Conservation (phyloP, 805 yeast genomes). For the Candida sakaeoensis region DNA sequence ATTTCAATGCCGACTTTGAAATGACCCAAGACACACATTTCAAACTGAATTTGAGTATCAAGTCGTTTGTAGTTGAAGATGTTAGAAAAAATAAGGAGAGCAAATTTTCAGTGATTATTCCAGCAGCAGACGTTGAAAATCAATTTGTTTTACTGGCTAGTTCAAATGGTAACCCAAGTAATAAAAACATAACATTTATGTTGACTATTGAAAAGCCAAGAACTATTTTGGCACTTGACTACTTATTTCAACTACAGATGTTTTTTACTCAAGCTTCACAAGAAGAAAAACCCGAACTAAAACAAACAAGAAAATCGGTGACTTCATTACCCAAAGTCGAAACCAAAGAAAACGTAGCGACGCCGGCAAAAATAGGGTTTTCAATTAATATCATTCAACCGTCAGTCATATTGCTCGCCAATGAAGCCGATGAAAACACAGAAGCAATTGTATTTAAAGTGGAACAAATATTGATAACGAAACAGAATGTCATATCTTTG, state of each 20-base stretch:
- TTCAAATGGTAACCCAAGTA: constrained; percentile 37
- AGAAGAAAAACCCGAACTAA: constrained; percentile 11
- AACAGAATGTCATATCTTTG: constrained; percentile 62
- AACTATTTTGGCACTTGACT: constrained; percentile 80
- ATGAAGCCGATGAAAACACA: constrained; percentile 62
- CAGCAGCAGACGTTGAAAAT: constrained; percentile 57
- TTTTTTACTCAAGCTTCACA: constrained; percentile 54
- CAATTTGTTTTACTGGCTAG: constrained; percentile 63
- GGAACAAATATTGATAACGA: constrained; percentile 69
- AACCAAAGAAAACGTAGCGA: neutral
- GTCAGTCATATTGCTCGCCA: constrained; percentile 75
- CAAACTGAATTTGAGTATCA: constrained; percentile 57
- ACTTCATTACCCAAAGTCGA: constrained; percentile 4
- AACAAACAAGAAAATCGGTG: constrained; percentile 5
- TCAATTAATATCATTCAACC: constrained; percentile 72
- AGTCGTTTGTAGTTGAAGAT: constrained; percentile 77
- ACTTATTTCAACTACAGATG: constrained; percentile 67
- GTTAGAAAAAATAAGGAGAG: constrained; percentile 59
- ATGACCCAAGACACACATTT: constrained; percentile 54
- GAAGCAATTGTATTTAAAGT: constrained; percentile 90
- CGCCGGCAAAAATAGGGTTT: constrained; percentile 36
- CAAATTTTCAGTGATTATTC: constrained; percentile 77
- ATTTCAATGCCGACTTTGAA: constrained; percentile 47
- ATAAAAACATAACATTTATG: constrained; percentile 44
- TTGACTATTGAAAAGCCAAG: constrained; percentile 77